Evolutionary conservation across 306 rosid species (phyloP).

Genomic region (Glycine soja): DNA sequence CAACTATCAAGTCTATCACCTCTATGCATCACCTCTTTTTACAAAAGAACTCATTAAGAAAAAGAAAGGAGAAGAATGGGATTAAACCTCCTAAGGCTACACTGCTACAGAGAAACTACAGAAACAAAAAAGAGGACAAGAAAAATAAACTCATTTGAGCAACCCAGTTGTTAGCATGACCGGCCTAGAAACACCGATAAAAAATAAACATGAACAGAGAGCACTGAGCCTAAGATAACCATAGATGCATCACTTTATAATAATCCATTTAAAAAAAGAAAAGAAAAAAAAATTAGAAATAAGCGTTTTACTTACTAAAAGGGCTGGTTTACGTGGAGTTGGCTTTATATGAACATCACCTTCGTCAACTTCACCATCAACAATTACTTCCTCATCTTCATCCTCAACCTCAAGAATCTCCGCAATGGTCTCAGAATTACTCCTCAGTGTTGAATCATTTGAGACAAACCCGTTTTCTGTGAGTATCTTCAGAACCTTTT

Average conservation of each 20-base stretch:
- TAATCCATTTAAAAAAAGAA: background rate
- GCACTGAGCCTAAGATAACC: conserved; percentile 9
- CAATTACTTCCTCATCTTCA: conserved; percentile 93
- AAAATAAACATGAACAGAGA: conserved; percentile 17
- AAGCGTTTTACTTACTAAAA: conserved; percentile 58
- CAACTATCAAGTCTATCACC: background rate
- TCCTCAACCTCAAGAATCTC: conserved; percentile 88
- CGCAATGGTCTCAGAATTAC: conserved; percentile 62
- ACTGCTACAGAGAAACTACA: background rate
- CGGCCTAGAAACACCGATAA: background rate
- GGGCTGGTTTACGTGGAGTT: conserved; percentile 64
- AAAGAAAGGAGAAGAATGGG: background rate
- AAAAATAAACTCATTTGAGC: background rate
- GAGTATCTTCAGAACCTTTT: conserved; percentile 76
- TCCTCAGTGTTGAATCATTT: conserved; percentile 54
- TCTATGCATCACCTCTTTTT: background rate
- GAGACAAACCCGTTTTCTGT: conserved; percentile 84
- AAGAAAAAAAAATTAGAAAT: background rate
- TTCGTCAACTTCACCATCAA: conserved; percentile 98
- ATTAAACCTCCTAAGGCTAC: background rate
- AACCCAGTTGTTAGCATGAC: conserved; percentile 12
- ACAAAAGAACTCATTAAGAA: background rate
- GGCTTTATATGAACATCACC: conserved; percentile 99
- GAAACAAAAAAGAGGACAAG: background rate
- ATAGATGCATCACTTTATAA: conserved; percentile 34